Conservation (phyloP, 1,284 basidiomycete genomes). For the Rhodofomes roseus region DNA sequence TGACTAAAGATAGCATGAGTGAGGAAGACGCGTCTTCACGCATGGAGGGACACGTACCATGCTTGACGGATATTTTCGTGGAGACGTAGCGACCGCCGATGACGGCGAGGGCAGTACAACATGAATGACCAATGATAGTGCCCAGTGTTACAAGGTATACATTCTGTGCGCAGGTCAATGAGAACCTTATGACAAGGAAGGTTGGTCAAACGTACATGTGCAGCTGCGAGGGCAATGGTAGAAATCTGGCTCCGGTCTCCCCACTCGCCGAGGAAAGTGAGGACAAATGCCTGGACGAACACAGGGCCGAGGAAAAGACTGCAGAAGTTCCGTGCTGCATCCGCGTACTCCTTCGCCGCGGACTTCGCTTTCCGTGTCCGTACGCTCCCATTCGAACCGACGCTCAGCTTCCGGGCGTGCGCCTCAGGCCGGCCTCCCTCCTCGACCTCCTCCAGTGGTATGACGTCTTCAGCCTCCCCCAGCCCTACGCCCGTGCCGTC, state of each 20-base stretch:
- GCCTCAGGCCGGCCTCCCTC: constrained; percentile 37
- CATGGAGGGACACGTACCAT: constrained; percentile 58
- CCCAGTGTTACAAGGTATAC: constrained; percentile 83
- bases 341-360: constrained; percentile 34
- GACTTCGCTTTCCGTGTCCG: constrained; percentile 16
- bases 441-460: constrained; percentile 64
- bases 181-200: constrained; percentile 4
- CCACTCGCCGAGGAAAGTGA: constrained; percentile 98
- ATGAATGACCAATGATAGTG: constrained; percentile 85
- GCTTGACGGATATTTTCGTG: constrained; percentile 92
- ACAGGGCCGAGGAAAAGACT: constrained; percentile 86
- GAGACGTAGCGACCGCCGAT: constrained; percentile 89
- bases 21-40: constrained; percentile 1
- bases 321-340: constrained; percentile 80
- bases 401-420: constrained; percentile 7
- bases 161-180: constrained; percentile 40
- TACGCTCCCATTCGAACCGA: constrained; percentile 13
- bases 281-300: constrained; percentile 92
- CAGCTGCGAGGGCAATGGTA: constrained; percentile 93
- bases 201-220: constrained; percentile 67
- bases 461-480: constrained; percentile 34
- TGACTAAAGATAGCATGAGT: constrained; percentile 48
- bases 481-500: constrained; percentile 37
- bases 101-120: constrained; percentile 89
- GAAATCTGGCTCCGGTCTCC: constrained; percentile 97